phyloP scores from a whole-genome alignment of 2,329 filamentous ascomycete species.

The Nemania diffusa region DNA sequence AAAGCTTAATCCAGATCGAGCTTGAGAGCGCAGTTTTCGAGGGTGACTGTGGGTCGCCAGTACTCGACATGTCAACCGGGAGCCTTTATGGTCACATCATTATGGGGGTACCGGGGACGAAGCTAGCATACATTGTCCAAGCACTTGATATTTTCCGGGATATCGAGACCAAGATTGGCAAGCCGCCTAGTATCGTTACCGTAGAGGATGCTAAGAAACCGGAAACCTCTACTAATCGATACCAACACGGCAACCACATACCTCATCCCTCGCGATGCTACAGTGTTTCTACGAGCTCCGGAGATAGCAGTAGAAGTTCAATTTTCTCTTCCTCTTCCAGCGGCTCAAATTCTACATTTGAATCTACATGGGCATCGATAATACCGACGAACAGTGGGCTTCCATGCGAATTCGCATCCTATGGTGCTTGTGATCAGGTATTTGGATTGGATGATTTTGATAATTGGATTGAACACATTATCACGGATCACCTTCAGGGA shows the following conservation, averaged over 20 bases:
- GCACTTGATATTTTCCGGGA: conserved; percentile 18
- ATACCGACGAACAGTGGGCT: no score
- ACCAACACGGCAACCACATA: no score
- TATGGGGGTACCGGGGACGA: conserved; percentile 22
- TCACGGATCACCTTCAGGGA: conserved; percentile 50
- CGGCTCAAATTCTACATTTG: no score
- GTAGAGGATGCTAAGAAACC: neutral
- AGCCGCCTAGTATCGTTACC: neutral
- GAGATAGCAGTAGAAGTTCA: no score
- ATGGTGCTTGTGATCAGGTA: conserved; percentile 49
- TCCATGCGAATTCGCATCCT: conserved; percentile 59
- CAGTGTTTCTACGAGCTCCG: no score
- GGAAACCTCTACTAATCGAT: neutral
- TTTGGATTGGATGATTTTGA: conserved; percentile 54
- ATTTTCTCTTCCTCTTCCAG: no score
- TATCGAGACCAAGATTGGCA: neutral
- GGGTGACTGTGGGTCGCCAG: conserved; percentile 24
- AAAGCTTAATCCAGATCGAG: neutral
- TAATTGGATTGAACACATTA: conserved; percentile 60
- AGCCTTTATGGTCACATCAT: conserved; percentile 21
- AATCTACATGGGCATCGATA: no score
- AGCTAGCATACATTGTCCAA: conserved; percentile 14
- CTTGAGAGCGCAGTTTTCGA: neutral
- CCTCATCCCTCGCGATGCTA: no score
- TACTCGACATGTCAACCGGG: conserved; percentile 8